Evolutionary conservation across 2,329 filamentous ascomycete species (phyloP), one percentile per base, ranked within the genome.

Genomic region (Bipolaris bicolor): DNA sequence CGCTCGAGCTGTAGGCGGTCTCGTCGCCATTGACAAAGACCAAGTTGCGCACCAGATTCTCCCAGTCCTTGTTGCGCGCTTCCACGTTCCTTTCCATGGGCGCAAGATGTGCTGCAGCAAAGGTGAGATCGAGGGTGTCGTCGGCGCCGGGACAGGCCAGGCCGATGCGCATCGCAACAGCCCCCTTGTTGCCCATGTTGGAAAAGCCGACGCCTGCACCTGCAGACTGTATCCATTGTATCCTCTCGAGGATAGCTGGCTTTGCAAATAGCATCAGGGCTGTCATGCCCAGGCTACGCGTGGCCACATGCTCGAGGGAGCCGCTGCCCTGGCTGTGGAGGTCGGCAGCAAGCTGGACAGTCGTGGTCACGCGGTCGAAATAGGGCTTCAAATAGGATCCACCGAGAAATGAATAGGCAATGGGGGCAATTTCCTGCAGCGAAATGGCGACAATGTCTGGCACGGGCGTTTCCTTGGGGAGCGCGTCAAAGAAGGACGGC

Each of bases 121-220:
- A 95, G 0, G 92, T 97, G 53, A 97, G 76, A 67, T 90, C 86
- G 24, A 89, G 84, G 4, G 68, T 70, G 20, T 73, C 73, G 3
- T 79, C 74, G 39, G 80, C 78, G 4, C 66, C 66, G 13, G 75
- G 71, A 5, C 68, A 68, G 16, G 76, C 70, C 67, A 91, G 89
- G 13, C 86, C 82, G 41, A 95, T 77, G 33, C 92, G 84, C 59
- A 94, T 82, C 0, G 90, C 95, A 0, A 96, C 90, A 3, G 92
- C 94, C 29, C 94, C 95, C 78, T 99, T 99, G 77, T 97, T 97
- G 15, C 92, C 95, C 89, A 97, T 95, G 48, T 94, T 89, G 56
- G 88, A 88, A 1, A 92, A 76, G 0, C 95, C 95, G 47, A 97
- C 90, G 0, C 95, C 93, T 2, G 92, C 89, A 51, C 90, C 90